These are phyloP conservation scores for Cladosporium sp. DNA, from an alignment of 2,329 filamentous ascomycete genomes.

Conservation along the genomic window DNA sequence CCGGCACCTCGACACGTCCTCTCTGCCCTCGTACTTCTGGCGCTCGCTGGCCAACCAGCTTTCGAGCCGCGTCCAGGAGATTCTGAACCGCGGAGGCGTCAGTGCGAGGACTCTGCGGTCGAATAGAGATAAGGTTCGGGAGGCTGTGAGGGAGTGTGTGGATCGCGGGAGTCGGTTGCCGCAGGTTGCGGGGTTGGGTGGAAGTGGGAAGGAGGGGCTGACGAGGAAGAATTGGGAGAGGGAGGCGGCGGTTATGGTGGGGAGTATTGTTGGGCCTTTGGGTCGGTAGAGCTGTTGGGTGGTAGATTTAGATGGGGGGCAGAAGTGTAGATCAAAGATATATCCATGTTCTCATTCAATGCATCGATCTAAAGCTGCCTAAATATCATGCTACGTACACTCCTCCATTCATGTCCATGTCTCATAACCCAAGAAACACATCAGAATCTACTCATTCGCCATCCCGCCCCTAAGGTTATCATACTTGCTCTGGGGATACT, in stretches of 20 bases:
- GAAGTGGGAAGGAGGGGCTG: conserved; percentile 37
- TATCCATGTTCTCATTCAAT: too few species aligned
- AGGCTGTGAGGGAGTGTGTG: conserved; percentile 79
- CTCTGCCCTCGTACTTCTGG: conserved; percentile 90
- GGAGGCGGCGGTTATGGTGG: conserved; percentile 92
- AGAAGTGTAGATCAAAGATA: too few species aligned
- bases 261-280: conserved; percentile 65
- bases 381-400: too few species aligned
- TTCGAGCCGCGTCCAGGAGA: conserved; percentile 73
- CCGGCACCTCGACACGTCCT: conserved; percentile 76
- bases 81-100: conserved; percentile 75
- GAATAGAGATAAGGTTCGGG: conserved; percentile 68
- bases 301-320: not conserved
- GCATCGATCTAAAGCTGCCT: too few species aligned
- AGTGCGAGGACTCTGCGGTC: conserved; percentile 73
- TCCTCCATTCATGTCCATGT: too few species aligned
- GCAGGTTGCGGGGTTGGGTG: conserved; percentile 41
- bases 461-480: conserved; percentile 46
- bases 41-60: conserved; percentile 76
- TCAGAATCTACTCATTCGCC: conserved; percentile 16
- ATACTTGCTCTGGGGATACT: conserved; percentile 50
- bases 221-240: conserved; percentile 65
- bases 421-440: too few species aligned
- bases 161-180: conserved; percentile 69
- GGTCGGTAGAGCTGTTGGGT: conserved; percentile 20